Base-by-base conservation (phyloP, 768 basidiomycete species). In the Cystobasidium tubakii region DNA sequence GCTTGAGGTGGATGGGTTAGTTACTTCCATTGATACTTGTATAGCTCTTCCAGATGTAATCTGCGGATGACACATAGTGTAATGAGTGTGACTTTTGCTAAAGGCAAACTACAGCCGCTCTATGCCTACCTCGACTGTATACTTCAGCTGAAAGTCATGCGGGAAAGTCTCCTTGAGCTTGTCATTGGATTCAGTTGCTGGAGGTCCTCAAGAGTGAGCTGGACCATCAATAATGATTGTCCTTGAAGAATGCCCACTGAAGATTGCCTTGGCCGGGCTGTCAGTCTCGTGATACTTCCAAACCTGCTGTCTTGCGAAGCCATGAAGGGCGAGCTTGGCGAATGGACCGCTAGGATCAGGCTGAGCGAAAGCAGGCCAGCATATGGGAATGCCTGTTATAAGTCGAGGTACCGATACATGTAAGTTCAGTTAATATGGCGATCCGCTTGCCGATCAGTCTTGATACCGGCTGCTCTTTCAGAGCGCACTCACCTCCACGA, bases 351-450 rank as follows among this genome's bases (percentile, higher is more conserved):
- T 34, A 7, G 25, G 25, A 60, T 60, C 57, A 12, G 57, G 57
- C 57, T 60, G 57, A 60, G 57, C 57, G 57, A 60, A 60, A 31
- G 57, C 57, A 60, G 57, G 57, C 57, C 57, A 60, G 57, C 57
- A 60, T 9, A 60, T 60, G 13, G 57, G 57, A 29, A 60, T 60
- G 13, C 57, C 57, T 60, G 53, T 54, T 54, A n/a, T 19, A n/a
- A 54, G 27, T 10, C 53, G 27, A n/a, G 21, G 27, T 54, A 29
- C 6, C n/a, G 27, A 55, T 23, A 10, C 7, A 23, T 6, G 53
- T 55, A n/a, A 7, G 21, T 55, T 55, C 9, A n/a, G 13, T 60
- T 3, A 10, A 15, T 60, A 29, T 31, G 12, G 4, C 4, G 17
- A 60, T 60, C 46, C 46, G 46, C 46, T 50, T 50, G 46, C 46